Evolutionary conservation across 371 early-diverging fungal species (phyloP).

Genomic region (Mucor indicus): DNA sequence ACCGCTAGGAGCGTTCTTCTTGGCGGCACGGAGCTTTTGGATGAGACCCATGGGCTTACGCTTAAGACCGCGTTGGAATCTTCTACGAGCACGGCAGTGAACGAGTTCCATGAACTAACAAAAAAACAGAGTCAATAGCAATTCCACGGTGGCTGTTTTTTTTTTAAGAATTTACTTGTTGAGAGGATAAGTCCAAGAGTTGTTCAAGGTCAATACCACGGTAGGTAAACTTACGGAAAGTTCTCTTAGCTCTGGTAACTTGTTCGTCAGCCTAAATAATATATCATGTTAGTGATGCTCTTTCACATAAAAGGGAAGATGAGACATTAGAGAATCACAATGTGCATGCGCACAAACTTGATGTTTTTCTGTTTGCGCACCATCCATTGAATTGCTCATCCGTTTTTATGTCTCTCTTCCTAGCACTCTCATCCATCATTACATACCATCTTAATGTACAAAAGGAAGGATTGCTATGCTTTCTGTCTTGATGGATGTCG

Average conservation of each 20-base stretch:
- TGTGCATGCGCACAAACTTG: no score
- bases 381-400: not conserved
- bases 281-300: no score
- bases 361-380: not conserved
- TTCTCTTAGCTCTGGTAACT: slow-evolving; percentile 71
- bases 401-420: not conserved
- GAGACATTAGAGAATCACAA: not conserved
- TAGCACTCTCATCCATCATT: not conserved
- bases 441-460: slow-evolving; percentile 15
- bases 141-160: no score
- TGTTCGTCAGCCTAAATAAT: slow-evolving; percentile 54
- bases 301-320: no score
- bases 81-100: slow-evolving; percentile 93
- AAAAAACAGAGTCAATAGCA: not conserved
- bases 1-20: slow-evolving; percentile 79
- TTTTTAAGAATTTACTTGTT: slow-evolving; percentile 26
- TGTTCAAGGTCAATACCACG: slow-evolving; percentile 90
- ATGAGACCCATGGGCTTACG: slow-evolving; percentile 95
- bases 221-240: slow-evolving; percentile 98
- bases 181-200: slow-evolving; percentile 59
- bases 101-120: slow-evolving; percentile 22
- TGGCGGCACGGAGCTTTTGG: slow-evolving; percentile 95
- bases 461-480: slow-evolving; percentile 13
- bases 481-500: slow-evolving; percentile 5
- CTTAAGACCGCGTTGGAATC: slow-evolving; percentile 96